Evolutionary conservation across 1,284 basidiomycete species (phyloP).

Genomic region (Cryptococcus jaspeensis): DNA sequence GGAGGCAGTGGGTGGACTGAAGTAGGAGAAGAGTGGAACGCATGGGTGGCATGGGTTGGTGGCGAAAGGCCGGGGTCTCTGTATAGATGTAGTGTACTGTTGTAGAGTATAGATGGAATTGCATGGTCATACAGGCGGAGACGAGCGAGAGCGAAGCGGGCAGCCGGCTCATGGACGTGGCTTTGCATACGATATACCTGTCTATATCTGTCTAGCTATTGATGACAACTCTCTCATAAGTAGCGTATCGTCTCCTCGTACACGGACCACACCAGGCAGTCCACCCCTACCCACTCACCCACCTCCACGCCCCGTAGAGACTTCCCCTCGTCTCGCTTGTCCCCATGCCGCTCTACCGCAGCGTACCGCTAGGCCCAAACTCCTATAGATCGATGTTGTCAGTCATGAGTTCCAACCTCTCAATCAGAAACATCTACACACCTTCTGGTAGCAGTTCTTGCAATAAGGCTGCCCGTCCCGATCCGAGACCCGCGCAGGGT

Average conservation of each 20-base stretch:
- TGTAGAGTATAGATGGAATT: not conserved
- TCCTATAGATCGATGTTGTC: not conserved
- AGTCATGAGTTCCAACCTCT: not conserved
- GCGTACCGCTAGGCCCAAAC: constrained; percentile 1
- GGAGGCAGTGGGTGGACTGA: not conserved
- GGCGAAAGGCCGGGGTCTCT: no score
- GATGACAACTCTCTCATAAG: no score
- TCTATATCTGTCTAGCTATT: no score
- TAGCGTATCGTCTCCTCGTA: no score
- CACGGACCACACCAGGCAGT: no score
- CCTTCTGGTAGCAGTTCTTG: constrained; percentile 49
- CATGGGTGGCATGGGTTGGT: no score
- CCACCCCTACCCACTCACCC: no score
- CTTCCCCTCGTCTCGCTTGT: not conserved
- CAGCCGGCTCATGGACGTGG: constrained; percentile 1
- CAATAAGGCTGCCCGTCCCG: constrained; percentile 51
- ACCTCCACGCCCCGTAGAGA: not conserved
- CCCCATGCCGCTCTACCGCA: not conserved
- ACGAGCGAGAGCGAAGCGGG: no score
- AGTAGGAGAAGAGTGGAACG: no score
- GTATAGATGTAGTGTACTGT: no score
- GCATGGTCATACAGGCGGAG: no score
- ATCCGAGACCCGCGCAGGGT: constrained; percentile 58
- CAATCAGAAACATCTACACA: constrained; percentile 9
- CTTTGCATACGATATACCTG: not conserved